A percentile compares a stretch with the other conserved stretches of the same genome.
phyloP scores from a whole-genome alignment of 176 grass and related monocot species.

The Zea mays region Zm-B73-REFERENCE-NAM-5.0 NC_050100.1:10437001-10437500 shows the following conservation, averaged over 20 bases:
- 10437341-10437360: constrained; percentile 38
- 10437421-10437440: constrained; percentile 98
- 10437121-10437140: constrained; percentile 53
- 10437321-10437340: constrained; percentile 47
- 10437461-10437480: constrained; percentile 98
- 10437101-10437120: constrained; percentile 41
- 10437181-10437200: constrained; percentile 57
- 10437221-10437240: constrained; percentile 43
- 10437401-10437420: constrained; percentile 97
- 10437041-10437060: constrained; percentile 65
- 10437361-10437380: constrained; percentile 39
- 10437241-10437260: constrained; percentile 54
- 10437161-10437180: constrained; percentile 47
- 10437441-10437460: constrained; percentile 95
- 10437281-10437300: constrained; percentile 65
- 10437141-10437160: constrained; percentile 32
- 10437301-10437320: constrained; percentile 63
- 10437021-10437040: constrained; percentile 86
- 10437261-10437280: constrained; percentile 43
- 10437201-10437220: constrained; percentile 32
- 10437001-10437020: constrained; percentile 67
- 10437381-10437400: constrained; percentile 63
- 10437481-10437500: constrained; percentile 99
- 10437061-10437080: constrained; percentile 52
- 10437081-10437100: constrained; percentile 43